phyloP scores from a whole-genome alignment of 139 green algal genomes.

The Limnomonas spitsbergensis region DNA sequence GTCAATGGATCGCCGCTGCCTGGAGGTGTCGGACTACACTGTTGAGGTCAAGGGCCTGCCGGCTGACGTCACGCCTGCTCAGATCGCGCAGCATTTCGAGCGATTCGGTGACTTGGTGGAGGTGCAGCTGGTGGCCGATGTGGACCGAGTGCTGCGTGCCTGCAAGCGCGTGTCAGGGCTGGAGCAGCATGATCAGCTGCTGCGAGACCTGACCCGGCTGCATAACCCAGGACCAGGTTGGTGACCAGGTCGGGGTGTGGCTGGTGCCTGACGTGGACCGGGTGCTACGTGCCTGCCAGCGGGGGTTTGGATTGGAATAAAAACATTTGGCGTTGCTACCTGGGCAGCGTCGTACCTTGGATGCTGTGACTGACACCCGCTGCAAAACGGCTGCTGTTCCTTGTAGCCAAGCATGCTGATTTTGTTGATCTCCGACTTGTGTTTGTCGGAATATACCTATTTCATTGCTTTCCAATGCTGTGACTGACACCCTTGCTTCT shows the following conservation, averaged over 20 bases:
- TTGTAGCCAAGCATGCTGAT: too few species aligned
- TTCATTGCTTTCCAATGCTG: too few species aligned
- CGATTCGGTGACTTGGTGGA: conserved; percentile 52
- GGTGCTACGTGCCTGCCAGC: conserved; percentile 28
- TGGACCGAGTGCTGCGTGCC: conserved; percentile 27
- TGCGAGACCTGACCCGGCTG: neutral
- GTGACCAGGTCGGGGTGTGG: conserved; percentile 49
- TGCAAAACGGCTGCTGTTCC: too few species aligned
- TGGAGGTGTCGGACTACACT: conserved; percentile 37
- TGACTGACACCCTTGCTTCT: too few species aligned
- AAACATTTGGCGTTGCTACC: too few species aligned
- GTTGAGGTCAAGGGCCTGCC: conserved; percentile 46
- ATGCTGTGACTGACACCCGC: too few species aligned
- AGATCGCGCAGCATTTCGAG: conserved; percentile 47
- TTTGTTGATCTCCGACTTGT: too few species aligned
- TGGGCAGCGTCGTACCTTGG: too few species aligned
- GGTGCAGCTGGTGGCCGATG: conserved; percentile 49
- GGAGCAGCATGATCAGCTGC: conserved; percentile 24
- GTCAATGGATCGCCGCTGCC: neutral
- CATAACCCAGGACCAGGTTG: conserved; percentile 8
- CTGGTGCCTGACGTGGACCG: conserved; percentile 45
- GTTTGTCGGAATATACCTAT: too few species aligned
- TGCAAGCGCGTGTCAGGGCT: conserved; percentile 28
- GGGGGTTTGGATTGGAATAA: too few species aligned
- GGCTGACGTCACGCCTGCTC: conserved; percentile 21